Conservation (phyloP, 2,329 filamentous ascomycete genomes). For the Leptoxyphium fumago region DNA sequence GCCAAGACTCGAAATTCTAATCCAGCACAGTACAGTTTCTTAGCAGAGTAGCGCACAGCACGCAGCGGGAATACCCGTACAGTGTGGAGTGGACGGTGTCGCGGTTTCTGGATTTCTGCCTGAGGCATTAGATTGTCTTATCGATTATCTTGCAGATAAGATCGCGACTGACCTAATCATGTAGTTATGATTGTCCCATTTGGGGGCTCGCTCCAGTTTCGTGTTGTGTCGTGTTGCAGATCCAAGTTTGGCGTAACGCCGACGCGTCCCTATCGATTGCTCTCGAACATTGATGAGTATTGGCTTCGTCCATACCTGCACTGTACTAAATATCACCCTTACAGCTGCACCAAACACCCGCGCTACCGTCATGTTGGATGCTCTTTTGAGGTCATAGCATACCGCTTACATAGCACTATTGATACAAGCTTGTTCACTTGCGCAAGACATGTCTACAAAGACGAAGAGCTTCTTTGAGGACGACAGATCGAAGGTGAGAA, state of each 20-base stretch:
- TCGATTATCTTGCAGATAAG: too few relatives aligned
- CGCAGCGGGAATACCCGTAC: too few relatives aligned
- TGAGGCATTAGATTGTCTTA: not conserved
- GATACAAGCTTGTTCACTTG: not conserved
- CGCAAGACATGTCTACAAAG: slow-evolving; percentile 26
- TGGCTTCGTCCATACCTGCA: too few relatives aligned
- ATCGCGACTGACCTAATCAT: not conserved
- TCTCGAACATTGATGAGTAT: too few relatives aligned
- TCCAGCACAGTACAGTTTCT: not conserved
- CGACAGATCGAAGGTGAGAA: not conserved
- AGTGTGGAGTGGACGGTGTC: too few relatives aligned
- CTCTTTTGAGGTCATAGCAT: too few relatives aligned
- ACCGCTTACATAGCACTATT: too few relatives aligned
- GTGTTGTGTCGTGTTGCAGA: not conserved
- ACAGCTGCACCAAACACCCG: too few relatives aligned
- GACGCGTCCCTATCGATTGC: not conserved
- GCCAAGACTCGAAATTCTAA: not conserved
- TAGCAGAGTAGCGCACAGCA: too few relatives aligned
- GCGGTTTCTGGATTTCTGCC: not conserved
- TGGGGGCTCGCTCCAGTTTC: not conserved
- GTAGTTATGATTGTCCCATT: not conserved
- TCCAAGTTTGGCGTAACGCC: not conserved
- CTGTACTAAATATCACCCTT: too few relatives aligned
- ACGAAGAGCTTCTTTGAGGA: slow-evolving; percentile 20
- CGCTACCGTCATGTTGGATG: too few relatives aligned